Percentiles rank a stretch among this genome's conserved stretches.
phyloP scores from a whole-genome alignment of 2,329 filamentous ascomycete species.

The Venturia carpophila region DNA sequence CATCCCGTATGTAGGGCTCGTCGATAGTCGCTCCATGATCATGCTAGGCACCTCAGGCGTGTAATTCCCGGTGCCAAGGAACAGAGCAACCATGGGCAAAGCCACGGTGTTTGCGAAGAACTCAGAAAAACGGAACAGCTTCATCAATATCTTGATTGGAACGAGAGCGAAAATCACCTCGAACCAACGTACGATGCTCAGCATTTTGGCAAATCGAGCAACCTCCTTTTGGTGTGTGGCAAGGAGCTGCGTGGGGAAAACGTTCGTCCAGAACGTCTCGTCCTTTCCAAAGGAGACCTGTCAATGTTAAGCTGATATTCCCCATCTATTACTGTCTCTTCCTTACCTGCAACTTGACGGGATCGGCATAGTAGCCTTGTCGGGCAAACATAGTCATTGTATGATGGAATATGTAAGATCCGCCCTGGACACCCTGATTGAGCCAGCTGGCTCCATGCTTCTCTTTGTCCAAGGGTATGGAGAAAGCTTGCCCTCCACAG shows the following conservation, averaged over 20 bases:
- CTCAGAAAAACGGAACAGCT: conserved; percentile 58
- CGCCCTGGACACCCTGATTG: conserved; percentile 57
- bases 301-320: neutral
- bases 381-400: conserved; percentile 57
- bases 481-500: conserved; percentile 54
- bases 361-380: conserved; percentile 49
- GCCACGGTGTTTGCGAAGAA: conserved; percentile 66
- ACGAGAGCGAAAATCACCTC: conserved; percentile 53
- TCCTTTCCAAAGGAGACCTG: conserved; percentile 55
- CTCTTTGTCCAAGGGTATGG: conserved; percentile 48
- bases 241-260: conserved; percentile 53
- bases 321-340: neutral
- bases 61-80: conserved; percentile 65
- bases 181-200: conserved; percentile 52
- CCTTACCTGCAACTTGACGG: conserved; percentile 48
- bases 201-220: conserved; percentile 45
- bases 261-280: conserved; percentile 58
- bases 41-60: conserved; percentile 63
- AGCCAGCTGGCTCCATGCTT: conserved; percentile 52
- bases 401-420: conserved; percentile 59
- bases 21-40: conserved; percentile 49
- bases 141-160: conserved; percentile 56
- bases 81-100: conserved; percentile 63
- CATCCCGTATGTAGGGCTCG: conserved; percentile 51
- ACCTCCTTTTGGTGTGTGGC: conserved; percentile 50